Evolutionary conservation across 345 rosid genomes (phyloP).

Genomic region (Linum lewisii): DNA sequence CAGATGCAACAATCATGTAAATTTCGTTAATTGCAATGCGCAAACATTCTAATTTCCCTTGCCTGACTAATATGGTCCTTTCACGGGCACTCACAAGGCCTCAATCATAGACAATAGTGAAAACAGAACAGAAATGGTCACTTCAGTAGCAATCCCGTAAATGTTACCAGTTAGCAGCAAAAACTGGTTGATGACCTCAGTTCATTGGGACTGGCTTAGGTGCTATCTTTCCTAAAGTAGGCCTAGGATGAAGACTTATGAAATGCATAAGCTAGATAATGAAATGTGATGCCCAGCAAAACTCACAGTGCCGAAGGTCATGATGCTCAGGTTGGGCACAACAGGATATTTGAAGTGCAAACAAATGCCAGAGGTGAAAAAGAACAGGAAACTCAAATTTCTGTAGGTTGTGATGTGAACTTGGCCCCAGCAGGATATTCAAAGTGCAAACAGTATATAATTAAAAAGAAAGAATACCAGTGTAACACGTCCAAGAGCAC

Average conservation of each 20-base stretch:
- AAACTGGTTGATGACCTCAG: not conserved
- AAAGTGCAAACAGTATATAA: not conserved
- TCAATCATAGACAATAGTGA: too few species aligned
- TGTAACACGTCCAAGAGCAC: slow-evolving; percentile 91
- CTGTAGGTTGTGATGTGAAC: not conserved
- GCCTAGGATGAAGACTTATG: not conserved
- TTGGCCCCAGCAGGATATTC: not conserved
- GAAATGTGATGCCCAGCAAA: not conserved
- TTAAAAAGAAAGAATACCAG: slow-evolving; percentile 40
- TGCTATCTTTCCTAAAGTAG: not conserved
- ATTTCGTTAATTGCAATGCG: too few species aligned
- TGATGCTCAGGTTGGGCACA: not conserved
- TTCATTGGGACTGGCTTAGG: not conserved
- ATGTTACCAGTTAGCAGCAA: not conserved
- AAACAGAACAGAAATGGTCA: too few species aligned
- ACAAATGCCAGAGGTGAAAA: not conserved
- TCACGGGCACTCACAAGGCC: not conserved
- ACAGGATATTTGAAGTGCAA: slow-evolving; percentile 1
- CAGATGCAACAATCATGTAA: not conserved
- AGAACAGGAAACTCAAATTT: not conserved
- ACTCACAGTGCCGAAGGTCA: not conserved
- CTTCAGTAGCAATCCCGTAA: too few species aligned
- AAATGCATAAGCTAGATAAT: not conserved
- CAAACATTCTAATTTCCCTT: not conserved
- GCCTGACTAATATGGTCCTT: not conserved